A percentile compares a stretch with the other conserved stretches of the same genome.
phyloP scores from a whole-genome alignment of 768 basidiomycete genomes.

The Podaxis rugospora region DNA sequence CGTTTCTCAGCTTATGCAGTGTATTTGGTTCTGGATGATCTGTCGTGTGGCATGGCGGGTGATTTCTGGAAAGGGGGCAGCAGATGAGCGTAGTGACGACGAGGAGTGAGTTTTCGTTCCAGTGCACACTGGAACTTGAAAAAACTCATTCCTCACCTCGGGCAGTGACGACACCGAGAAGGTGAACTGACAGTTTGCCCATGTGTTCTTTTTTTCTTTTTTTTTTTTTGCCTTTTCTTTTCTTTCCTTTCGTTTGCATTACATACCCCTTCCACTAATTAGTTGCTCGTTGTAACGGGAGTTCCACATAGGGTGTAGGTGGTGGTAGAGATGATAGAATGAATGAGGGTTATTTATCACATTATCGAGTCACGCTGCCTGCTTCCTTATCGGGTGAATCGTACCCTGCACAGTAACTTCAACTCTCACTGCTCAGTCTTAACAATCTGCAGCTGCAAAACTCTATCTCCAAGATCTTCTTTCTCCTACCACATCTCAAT shows the following conservation, averaged over 20 bases:
- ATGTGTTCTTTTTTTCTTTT: neutral
- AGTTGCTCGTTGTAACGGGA: neutral
- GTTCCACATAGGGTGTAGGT: neutral
- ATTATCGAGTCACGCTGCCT: constrained; percentile 16
- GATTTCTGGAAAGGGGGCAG: constrained; percentile 65
- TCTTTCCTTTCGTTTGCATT: neutral
- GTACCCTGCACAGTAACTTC: constrained; percentile 4
- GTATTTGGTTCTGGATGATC: constrained; percentile 86
- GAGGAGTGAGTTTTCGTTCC: constrained; percentile 8
- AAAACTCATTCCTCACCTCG: neutral
- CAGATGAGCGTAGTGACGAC: constrained; percentile 85
- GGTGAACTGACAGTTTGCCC: neutral
- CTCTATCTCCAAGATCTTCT: neutral
- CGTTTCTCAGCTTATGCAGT: constrained; percentile 55
- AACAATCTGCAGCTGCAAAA: neutral
- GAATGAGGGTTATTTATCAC: neutral
- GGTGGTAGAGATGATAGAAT: neutral
- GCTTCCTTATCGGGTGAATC: constrained; percentile 22
- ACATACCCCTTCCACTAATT: neutral
- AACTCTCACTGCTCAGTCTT: neutral
- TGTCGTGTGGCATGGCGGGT: constrained; percentile 80
- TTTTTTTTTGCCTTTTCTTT: neutral
- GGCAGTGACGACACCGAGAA: neutral
- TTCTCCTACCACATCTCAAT: neutral
- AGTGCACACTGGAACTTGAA: neutral